These are phyloP conservation scores for Inonotus obliquus DNA, from an alignment of 1,284 basidiomycete genomes.

Conservation along the genomic window DNA sequence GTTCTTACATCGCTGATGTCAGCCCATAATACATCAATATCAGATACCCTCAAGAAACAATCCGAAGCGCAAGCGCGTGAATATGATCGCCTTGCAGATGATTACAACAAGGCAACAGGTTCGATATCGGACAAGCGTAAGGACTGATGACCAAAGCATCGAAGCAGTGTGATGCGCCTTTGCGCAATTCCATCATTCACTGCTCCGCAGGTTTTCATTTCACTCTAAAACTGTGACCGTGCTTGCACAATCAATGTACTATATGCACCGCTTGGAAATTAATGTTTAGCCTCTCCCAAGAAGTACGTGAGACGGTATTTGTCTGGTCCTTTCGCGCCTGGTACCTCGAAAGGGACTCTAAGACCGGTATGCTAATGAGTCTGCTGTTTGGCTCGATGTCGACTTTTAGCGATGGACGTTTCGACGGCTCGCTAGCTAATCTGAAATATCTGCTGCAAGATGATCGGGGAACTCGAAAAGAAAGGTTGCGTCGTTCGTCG, in stretches of 20 bases:
- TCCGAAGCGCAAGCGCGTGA: conserved; percentile 71
- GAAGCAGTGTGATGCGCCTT: too few relatives aligned
- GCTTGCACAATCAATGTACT: not conserved
- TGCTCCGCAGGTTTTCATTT: not conserved
- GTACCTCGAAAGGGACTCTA: too few relatives aligned
- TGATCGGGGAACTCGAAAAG: too few relatives aligned
- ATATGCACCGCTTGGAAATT: not conserved
- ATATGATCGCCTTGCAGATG: conserved; percentile 76
- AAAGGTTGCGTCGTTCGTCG: too few relatives aligned
- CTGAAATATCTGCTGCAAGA: too few relatives aligned
- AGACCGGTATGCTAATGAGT: too few relatives aligned
- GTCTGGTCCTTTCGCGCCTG: too few relatives aligned
- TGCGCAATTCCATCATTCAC: not conserved
- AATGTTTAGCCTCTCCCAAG: not conserved
- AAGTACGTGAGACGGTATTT: not conserved
- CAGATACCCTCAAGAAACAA: conserved; percentile 82
- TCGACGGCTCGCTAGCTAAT: too few relatives aligned
- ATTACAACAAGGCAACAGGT: conserved; percentile 70
- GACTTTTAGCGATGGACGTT: too few relatives aligned
- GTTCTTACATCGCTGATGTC: conserved; percentile 1
- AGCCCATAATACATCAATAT: not conserved
- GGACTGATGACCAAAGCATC: conserved; percentile 29
- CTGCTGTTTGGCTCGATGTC: too few relatives aligned
- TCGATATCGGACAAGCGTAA: conserved; percentile 43
- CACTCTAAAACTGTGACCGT: not conserved